Conservation (phyloP, 1,284 basidiomycete species). For the Cryptococcus deneoformans region DNA sequence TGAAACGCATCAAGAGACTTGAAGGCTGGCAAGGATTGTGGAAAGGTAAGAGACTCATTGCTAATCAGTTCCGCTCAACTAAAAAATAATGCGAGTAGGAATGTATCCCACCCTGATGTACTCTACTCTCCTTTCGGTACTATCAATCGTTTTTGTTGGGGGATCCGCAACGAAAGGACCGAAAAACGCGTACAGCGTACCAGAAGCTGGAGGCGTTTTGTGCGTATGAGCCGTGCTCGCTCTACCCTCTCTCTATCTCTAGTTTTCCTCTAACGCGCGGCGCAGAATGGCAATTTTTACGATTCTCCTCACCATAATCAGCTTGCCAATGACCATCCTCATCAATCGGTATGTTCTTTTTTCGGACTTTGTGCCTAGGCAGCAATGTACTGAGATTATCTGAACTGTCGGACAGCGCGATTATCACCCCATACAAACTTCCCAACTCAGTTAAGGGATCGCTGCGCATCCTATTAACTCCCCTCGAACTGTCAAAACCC, state of each 20-base stretch:
- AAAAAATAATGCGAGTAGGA: conserved; percentile 14
- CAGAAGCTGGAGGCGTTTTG: conserved; percentile 64
- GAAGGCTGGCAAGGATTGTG: conserved; percentile 80
- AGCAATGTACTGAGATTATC: too few species aligned
- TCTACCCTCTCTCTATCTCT: background rate
- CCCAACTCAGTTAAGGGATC: conserved; percentile 62
- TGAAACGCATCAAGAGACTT: conserved; percentile 67
- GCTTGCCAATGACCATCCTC: conserved; percentile 73
- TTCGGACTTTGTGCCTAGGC: too few species aligned
- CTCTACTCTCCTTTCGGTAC: conserved; percentile 53
- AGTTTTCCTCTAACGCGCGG: too few species aligned
- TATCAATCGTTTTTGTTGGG: conserved; percentile 46
- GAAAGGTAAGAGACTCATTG: conserved; percentile 63
- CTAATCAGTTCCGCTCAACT: background rate
- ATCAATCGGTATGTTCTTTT: conserved; percentile 64
- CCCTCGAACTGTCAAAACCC: conserved; percentile 73
- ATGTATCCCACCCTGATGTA: conserved; percentile 70
- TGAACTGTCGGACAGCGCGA: conserved; percentile 56
- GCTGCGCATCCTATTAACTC: conserved; percentile 71
- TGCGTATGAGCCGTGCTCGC: conserved; percentile 35
- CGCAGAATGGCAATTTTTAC: conserved; percentile 22
- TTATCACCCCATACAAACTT: conserved; percentile 80
- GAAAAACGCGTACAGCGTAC: conserved; percentile 63
- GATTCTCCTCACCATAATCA: conserved; percentile 63
- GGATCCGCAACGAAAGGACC: conserved; percentile 42